These are phyloP conservation scores for Fonsecaea erecta DNA, from an alignment of 2,329 filamentous ascomycete species.

Conservation along the genomic window DNA sequence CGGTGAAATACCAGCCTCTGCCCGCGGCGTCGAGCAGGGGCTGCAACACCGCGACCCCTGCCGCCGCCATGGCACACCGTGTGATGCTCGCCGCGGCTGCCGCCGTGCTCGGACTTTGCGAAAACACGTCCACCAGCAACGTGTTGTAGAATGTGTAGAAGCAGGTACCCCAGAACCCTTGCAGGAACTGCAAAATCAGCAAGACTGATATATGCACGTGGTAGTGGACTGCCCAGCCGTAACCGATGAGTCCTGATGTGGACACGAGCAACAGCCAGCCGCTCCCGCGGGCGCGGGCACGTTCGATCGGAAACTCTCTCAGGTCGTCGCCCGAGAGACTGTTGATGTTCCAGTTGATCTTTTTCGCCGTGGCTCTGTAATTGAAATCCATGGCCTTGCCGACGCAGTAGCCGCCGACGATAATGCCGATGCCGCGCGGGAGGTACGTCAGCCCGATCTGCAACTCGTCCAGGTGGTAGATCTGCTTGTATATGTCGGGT, in stretches of 20 bases:
- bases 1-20: conserved; percentile 41
- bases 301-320: conserved; percentile 51
- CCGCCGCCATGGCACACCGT: conserved; percentile 46
- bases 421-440: conserved; percentile 36
- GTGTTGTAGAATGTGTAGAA: conserved; percentile 46
- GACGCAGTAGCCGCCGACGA: conserved; percentile 34
- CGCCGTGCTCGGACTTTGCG: conserved; percentile 44
- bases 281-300: conserved; percentile 40
- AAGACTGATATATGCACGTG: conserved; percentile 43
- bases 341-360: conserved; percentile 41
- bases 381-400: conserved; percentile 46
- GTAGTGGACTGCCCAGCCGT: conserved; percentile 42
- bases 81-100: conserved; percentile 47
- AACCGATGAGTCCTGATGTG: conserved; percentile 37
- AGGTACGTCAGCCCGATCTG: conserved; percentile 48
- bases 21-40: conserved; percentile 43
- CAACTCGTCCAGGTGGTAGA: conserved; percentile 54
- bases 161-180: conserved; percentile 44
- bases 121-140: conserved; percentile 47
- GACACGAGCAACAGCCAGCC: conserved; percentile 19
- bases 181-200: conserved; percentile 47
- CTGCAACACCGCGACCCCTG: conserved; percentile 42
- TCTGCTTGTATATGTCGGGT: conserved; percentile 50
- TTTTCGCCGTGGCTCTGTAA: conserved; percentile 45
- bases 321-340: conserved; percentile 33